These are phyloP conservation scores for Saccharomycopsis capsularis DNA, from an alignment of 805 yeast genomes.

Conservation along the genomic window DNA sequence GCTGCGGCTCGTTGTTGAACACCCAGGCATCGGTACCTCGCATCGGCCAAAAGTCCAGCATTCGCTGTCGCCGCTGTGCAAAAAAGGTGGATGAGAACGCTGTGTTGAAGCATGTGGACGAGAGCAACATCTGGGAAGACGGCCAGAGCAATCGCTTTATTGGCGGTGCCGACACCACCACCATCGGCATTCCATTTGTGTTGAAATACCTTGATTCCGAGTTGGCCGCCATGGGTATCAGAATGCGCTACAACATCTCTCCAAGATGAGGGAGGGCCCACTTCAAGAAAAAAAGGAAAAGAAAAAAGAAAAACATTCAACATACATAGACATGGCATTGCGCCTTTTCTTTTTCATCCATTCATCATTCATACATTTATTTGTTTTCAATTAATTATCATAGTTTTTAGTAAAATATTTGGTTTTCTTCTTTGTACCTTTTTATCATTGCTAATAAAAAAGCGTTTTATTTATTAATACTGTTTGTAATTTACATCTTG, in stretches of 20 bases:
- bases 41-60: conserved; percentile 69
- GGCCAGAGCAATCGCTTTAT: conserved; percentile 87
- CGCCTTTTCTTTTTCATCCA: too few relatives aligned
- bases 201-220: conserved; percentile 92
- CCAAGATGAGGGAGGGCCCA: too few relatives aligned
- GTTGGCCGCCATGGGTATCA: conserved; percentile 95
- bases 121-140: conserved; percentile 89
- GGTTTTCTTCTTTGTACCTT: too few relatives aligned
- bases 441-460: too few relatives aligned
- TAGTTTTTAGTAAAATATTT: too few relatives aligned
- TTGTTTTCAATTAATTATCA: too few relatives aligned
- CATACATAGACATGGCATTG: background rate
- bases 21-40: conserved; percentile 90
- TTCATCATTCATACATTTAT: too few relatives aligned
- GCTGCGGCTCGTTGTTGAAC: conserved; percentile 86
- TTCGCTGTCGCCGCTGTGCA: conserved; percentile 91
- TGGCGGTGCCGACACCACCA: conserved; percentile 92
- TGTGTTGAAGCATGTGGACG: conserved; percentile 43
- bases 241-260: conserved; percentile 38
- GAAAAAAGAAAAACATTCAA: background rate
- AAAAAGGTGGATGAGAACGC: conserved; percentile 45
- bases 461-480: too few relatives aligned
- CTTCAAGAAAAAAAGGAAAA: background rate
- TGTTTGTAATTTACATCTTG: too few relatives aligned
- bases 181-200: conserved; percentile 95